Conservation (phyloP, 2,329 filamentous ascomycete species). For the Tolypocladium album region DNA sequence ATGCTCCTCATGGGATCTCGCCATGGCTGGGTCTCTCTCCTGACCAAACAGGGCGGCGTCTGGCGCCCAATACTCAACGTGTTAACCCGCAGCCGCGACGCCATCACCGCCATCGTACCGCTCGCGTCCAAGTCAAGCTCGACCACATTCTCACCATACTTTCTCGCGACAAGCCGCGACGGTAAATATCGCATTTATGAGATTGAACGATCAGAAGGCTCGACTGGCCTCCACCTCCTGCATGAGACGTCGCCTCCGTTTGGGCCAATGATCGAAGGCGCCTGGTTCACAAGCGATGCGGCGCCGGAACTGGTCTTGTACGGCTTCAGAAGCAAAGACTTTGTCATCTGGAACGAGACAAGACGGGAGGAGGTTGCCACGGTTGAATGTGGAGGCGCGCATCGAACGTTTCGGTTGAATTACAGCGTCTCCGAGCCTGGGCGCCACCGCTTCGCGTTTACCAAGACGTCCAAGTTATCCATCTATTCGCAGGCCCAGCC, state of each 20-base stretch:
- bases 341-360: conserved; percentile 73
- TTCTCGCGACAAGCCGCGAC: conserved; percentile 68
- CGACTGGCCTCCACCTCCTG: conserved; percentile 32
- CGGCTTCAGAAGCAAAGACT: conserved; percentile 71
- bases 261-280: conserved; percentile 65
- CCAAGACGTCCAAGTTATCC: conserved; percentile 48
- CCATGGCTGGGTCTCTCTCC: conserved; percentile 33
- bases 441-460: conserved; percentile 56
- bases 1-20: conserved; percentile 45
- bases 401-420: conserved; percentile 58
- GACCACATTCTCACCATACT: conserved; percentile 22
- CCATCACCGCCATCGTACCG: conserved; percentile 56
- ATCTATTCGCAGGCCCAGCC: conserved; percentile 32
- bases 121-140: conserved; percentile 20
- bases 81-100: conserved; percentile 40
- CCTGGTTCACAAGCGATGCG: conserved; percentile 39
- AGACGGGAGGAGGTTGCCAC: conserved; percentile 56
- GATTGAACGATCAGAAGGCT: conserved; percentile 14
- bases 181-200: conserved; percentile 61
- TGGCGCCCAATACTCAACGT: conserved; percentile 20
- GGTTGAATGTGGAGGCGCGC: conserved; percentile 75
- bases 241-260: conserved; percentile 63
- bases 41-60: conserved; percentile 12
- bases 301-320: conserved; percentile 55
- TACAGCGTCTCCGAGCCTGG: conserved; percentile 19